Conservation (phyloP, 1,284 basidiomycete species). For the Polyporus tsugae region DNA sequence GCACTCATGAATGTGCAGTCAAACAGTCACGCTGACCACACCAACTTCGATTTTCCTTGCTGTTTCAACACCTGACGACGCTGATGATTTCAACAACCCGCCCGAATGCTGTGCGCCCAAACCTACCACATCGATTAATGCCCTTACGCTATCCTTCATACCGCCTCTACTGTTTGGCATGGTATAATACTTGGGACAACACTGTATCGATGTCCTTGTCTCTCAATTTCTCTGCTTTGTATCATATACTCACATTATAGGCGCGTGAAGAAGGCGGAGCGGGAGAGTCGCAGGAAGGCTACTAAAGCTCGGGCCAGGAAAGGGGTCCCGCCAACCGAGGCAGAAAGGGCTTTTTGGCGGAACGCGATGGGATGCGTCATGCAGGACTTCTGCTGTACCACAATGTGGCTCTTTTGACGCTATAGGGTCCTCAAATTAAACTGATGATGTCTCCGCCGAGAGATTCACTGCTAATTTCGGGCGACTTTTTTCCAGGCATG, state of each 20-base stretch:
- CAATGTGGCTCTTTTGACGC: background rate
- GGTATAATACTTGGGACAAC: constrained; percentile 51
- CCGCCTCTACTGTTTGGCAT: constrained; percentile 70
- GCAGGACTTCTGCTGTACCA: constrained; percentile 44
- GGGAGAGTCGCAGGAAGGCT: constrained; percentile 68
- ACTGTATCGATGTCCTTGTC: constrained; percentile 34
- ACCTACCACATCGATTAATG: constrained; percentile 29
- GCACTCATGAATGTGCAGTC: constrained; percentile 72
- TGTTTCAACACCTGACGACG: constrained; percentile 18
- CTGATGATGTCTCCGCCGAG: background rate
- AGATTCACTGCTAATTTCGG: no score
- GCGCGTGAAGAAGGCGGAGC: constrained; percentile 75
- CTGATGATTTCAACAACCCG: constrained; percentile 31
- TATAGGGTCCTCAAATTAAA: background rate
- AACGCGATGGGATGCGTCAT: constrained; percentile 56
- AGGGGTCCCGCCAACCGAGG: constrained; percentile 57
- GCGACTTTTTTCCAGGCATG: background rate
- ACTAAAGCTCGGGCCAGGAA: constrained; percentile 76
- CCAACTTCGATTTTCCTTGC: constrained; percentile 39
- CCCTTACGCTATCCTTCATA: constrained; percentile 57
- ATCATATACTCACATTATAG: constrained; percentile 45
- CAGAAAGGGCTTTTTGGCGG: constrained; percentile 70
- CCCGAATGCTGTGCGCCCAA: constrained; percentile 39
- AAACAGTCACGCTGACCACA: constrained; percentile 34
- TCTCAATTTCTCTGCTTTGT: constrained; percentile 6